Conservation (phyloP, 179 eudicot species). For the Nepenthes alata region DNA sequence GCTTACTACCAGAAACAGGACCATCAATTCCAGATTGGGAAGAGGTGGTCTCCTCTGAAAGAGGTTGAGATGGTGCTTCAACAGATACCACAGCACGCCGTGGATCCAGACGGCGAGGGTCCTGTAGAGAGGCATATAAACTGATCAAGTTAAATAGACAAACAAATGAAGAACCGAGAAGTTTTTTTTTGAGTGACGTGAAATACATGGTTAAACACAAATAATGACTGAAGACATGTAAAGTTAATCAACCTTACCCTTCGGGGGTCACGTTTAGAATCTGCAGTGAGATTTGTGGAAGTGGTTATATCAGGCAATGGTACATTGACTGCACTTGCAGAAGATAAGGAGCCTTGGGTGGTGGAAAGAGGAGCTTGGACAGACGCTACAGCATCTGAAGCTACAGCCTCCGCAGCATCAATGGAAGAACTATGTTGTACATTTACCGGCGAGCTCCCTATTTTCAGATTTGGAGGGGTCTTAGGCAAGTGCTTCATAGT, state of each 20-base stretch:
- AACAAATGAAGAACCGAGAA: not conserved
- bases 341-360: conserved; percentile 15
- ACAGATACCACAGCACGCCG: conserved; percentile 39
- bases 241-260: conserved; percentile 43
- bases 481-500: conserved; percentile 94
- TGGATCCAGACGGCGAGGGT: conserved; percentile 97
- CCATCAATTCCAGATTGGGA: conserved; percentile 30
- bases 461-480: conserved; percentile 42
- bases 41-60: conserved; percentile 31
- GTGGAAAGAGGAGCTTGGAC: conserved; percentile 20
- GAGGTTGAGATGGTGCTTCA: conserved; percentile 35
- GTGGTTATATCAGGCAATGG: conserved; percentile 40
- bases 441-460: conserved; percentile 20
- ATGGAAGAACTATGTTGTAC: conserved; percentile 24
- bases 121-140: conserved; percentile 34
- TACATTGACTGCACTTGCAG: conserved; percentile 23
- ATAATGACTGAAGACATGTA: conserved; percentile 3
- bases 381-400: conserved; percentile 29
- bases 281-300: conserved; percentile 38
- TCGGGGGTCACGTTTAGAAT: conserved; percentile 88
- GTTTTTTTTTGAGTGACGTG: not conserved
- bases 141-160: not conserved
- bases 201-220: not conserved
- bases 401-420: conserved; percentile 20
- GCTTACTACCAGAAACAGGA: conserved; percentile 17